phyloP scores from a whole-genome alignment of 345 rosid genomes.

The Brassica nigra region DNA sequence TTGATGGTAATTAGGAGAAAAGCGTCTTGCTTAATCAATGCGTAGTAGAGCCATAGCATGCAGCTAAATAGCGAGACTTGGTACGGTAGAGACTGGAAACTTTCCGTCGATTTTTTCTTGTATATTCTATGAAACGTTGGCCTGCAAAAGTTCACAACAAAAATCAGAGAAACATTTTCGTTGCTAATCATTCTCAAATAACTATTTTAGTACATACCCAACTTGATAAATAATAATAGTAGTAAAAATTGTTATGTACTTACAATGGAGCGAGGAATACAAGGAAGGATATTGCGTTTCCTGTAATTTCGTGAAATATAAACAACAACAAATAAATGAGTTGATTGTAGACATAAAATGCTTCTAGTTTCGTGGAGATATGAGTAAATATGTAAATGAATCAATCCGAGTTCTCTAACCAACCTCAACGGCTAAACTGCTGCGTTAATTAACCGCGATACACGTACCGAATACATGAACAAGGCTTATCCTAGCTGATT shows the following conservation, averaged over 20 bases:
- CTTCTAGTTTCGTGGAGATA: constrained; percentile 2
- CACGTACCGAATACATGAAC: constrained; percentile 24
- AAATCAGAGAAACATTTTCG: not conserved
- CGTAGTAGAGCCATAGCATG: constrained; percentile 90
- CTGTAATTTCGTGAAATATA: constrained; percentile 41
- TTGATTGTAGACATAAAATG: constrained; percentile 16
- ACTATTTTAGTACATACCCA: not conserved
- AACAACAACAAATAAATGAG: not conserved
- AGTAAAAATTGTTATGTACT: constrained; percentile 17
- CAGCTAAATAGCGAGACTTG: constrained; percentile 84
- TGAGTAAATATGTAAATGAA: not conserved
- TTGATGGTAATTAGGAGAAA: constrained; percentile 84
- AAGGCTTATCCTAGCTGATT: too few species aligned
- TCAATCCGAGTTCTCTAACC: constrained; percentile 7
- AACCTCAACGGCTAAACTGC: constrained; percentile 30
- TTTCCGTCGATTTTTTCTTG: constrained; percentile 71
- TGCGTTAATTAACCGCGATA: constrained; percentile 25
- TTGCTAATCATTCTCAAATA: not conserved
- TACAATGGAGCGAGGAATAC: constrained; percentile 89
- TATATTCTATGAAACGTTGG: constrained; percentile 74
- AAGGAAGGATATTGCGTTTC: constrained; percentile 67
- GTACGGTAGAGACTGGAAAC: constrained; percentile 83
- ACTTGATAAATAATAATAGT: too few species aligned
- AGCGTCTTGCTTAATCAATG: constrained; percentile 56
- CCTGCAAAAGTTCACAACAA: constrained; percentile 41